phyloP scores from a whole-genome alignment of 1,139 yeast genomes.

The Hemisphaericaspora subhashii region DNA sequence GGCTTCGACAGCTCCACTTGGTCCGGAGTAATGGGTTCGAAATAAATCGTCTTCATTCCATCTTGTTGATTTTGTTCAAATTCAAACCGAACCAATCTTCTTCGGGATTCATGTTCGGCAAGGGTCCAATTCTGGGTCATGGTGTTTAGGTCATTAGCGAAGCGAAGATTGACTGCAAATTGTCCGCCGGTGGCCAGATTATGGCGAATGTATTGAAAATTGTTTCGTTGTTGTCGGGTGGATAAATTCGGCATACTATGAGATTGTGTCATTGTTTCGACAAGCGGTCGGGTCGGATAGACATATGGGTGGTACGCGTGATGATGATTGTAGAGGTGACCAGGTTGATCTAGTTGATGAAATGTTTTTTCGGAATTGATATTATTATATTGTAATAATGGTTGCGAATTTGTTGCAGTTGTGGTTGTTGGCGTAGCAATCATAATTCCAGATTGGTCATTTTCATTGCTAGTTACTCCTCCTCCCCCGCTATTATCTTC shows the following conservation, averaged over 20 bases:
- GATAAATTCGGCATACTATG: no score
- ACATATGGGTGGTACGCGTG: no score
- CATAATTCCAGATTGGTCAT: not conserved
- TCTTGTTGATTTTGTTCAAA: slow-evolving; percentile 21
- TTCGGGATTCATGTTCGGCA: slow-evolving; percentile 26
- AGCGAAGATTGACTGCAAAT: slow-evolving; percentile 12
- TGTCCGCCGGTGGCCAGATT: slow-evolving; percentile 10
- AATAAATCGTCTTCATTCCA: slow-evolving; percentile 26
- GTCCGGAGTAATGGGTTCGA: slow-evolving; percentile 21
- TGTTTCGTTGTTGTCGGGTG: slow-evolving; percentile 5
- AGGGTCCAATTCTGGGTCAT: slow-evolving; percentile 38
- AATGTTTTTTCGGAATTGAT: not conserved
- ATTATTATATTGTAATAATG: not conserved
- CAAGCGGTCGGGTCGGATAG: no score
- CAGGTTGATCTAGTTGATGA: not conserved
- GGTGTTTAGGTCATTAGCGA: slow-evolving; percentile 11
- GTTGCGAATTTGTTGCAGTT: not conserved
- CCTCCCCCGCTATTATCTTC: not conserved
- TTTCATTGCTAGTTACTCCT: not conserved
- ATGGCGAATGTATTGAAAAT: slow-evolving; percentile 13
- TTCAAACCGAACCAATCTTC: slow-evolving; percentile 40
- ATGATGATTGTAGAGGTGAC: not conserved
- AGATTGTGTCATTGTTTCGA: no score
- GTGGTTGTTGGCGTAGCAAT: not conserved
- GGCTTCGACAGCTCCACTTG: slow-evolving; percentile 27